These are phyloP conservation scores for Dionaea muscipula DNA, from an alignment of 179 eudicot species.

Conservation along the genomic window DNA sequence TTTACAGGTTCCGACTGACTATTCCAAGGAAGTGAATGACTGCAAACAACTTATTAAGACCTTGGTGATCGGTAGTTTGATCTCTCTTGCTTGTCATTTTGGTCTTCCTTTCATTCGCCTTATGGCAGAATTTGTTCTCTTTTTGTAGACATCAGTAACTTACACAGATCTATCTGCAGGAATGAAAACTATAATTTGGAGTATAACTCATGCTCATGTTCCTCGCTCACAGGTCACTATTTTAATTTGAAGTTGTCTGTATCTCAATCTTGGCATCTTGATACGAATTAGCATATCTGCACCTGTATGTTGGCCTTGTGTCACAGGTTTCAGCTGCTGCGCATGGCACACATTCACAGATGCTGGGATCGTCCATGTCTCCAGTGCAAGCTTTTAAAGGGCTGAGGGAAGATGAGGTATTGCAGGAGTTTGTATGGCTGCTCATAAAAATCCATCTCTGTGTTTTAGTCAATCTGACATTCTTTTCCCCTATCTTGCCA, in stretches of 20 bases:
- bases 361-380: conserved; percentile 48
- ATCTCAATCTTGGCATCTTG: not conserved
- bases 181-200: conserved; percentile 99
- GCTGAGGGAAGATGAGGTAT: conserved; percentile 95
- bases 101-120: not conserved
- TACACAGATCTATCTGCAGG: conserved; percentile 32
- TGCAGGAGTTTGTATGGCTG: not conserved
- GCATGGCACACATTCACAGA: conserved; percentile 72
- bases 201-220: conserved; percentile 85
- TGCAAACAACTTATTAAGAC: conserved; percentile 92
- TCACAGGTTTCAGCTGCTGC: conserved; percentile 57
- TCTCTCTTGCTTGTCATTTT: not conserved
- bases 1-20: conserved; percentile 78
- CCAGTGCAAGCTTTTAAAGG: conserved; percentile 65
- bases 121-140: too few species aligned
- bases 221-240: conserved; percentile 66
- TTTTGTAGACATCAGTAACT: not conserved
- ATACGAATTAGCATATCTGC: conserved; percentile 1
- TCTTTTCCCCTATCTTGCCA: conserved; percentile 12
- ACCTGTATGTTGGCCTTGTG: conserved; percentile 8
- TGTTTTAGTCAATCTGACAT: not conserved
- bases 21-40: conserved; percentile 88
- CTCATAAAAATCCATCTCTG: conserved; percentile 1
- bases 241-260: not conserved
- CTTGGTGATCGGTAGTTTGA: conserved; percentile 67